Evolutionary conservation across 2,329 filamentous ascomycete species (phyloP), one percentile per base, ranked within the genome.

Genomic region (Trichoderma sp.): DNA sequence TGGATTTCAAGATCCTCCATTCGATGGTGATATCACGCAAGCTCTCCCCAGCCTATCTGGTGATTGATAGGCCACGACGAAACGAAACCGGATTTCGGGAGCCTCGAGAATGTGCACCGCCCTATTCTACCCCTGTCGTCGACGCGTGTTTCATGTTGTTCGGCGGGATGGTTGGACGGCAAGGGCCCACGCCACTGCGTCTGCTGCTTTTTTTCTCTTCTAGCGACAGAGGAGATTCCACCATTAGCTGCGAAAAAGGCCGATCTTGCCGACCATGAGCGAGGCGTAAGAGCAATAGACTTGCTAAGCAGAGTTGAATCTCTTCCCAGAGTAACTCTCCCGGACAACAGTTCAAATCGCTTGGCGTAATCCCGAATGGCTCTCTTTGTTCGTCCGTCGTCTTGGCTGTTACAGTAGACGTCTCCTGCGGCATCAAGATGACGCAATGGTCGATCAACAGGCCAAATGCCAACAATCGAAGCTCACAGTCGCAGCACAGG

Each of bases 91-190:
- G 56, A 24, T 53, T 56, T 65, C 71, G 60, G 71, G 53, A 56
- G 60, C 38, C 60, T 65, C 24, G 59, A 65, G 59, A 53, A n/a
- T 65, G 41, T 12, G 60, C 31, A 56, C 60, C 21, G 24, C 53
- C 45, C 38, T 24, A 53, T 53, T 9, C 14, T 14, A 41, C 71
- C 69, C 71, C 31, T 65, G 71, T 50, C 38, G 41, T 45, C 8
- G 41, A 65, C 41, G 71, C 60, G 60, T 71, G 67, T 73, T 73
- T 73, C 71, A 73, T 73, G 71, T 73, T 64, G 71, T 53, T 56
- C 71, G 35, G 71, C 38, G 60, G 38, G 71, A 65, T 73, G 71
- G 71, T 72, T 64, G 59, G 41, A 72, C 35, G 27, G 41, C 59
- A 63, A 53, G 59, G 66, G 50, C 24, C 67, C 60, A 73, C 59